Conservation (phyloP, 306 rosid genomes). For the Vigna mungo region DNA sequence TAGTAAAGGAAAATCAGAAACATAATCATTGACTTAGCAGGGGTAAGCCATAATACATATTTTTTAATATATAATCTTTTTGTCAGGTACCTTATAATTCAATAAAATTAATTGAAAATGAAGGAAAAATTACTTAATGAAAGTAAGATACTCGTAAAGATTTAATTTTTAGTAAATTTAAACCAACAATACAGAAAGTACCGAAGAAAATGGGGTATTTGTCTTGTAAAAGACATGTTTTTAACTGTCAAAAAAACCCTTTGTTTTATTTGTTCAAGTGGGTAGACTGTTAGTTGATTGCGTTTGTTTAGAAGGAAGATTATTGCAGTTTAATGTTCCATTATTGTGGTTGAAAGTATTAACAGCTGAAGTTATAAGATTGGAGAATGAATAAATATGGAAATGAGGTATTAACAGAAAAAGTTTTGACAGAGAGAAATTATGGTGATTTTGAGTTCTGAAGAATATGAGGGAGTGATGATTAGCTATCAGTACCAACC, state of each 20-base stretch:
- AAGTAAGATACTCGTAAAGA: too few relatives aligned
- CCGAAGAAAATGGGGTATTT: too few relatives aligned
- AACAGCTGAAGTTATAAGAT: neutral
- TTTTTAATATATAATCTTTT: too few relatives aligned
- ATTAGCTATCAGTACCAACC: constrained; percentile 19
- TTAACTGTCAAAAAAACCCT: neutral
- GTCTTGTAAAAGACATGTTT: neutral
- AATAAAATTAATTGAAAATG: too few relatives aligned
- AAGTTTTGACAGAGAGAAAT: neutral
- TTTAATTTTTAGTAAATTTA: too few relatives aligned
- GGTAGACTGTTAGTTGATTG: neutral
- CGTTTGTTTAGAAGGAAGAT: neutral
- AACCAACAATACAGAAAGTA: too few relatives aligned
- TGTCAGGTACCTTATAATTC: too few relatives aligned
- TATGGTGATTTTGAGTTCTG: constrained; percentile 2
- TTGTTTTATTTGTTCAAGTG: neutral
- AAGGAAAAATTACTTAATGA: too few relatives aligned
- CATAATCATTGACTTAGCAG: neutral
- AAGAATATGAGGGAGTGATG: constrained; percentile 27
- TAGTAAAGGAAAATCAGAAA: neutral
- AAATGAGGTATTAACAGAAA: neutral
- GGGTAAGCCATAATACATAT: too few relatives aligned
- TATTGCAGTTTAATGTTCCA: neutral
- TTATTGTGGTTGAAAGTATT: constrained; percentile 2
- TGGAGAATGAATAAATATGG: constrained; percentile 17